These are phyloP conservation scores for Phytophthora pistaciae DNA, from an alignment of 352 stramenopile species.

Conservation along the genomic window DNA sequence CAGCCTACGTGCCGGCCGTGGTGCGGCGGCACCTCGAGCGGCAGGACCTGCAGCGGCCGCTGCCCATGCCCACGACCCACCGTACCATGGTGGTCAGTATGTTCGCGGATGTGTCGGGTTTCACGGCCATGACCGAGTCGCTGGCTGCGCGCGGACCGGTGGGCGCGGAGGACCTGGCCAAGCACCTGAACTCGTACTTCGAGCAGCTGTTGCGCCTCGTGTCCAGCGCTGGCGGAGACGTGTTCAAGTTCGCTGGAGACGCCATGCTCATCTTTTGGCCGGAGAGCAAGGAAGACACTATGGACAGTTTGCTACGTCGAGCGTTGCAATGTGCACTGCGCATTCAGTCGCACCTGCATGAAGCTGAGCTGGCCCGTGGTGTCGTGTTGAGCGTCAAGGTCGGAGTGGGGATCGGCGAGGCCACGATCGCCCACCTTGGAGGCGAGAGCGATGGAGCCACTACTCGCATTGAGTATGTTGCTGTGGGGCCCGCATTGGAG, in stretches of 20 bases:
- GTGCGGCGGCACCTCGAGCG: constrained; percentile 82
- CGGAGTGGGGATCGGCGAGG: constrained; percentile 90
- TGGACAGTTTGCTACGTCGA: constrained; percentile 82
- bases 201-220: constrained; percentile 85
- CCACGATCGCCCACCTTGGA: constrained; percentile 91
- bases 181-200: constrained; percentile 96
- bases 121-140: constrained; percentile 94
- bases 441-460: constrained; percentile 87
- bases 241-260: constrained; percentile 97
- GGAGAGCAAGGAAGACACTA: constrained; percentile 90
- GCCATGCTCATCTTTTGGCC: constrained; percentile 96
- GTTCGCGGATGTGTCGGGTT: constrained; percentile 95
- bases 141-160: constrained; percentile 86
- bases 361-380: constrained; percentile 82
- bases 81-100: constrained; percentile 88
- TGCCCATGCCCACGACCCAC: constrained; percentile 77
- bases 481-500: constrained; percentile 90
- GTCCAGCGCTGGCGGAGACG: constrained; percentile 85
- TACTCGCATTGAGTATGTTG: constrained; percentile 92
- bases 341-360: constrained; percentile 92
- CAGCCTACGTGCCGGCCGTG: constrained; percentile 85
- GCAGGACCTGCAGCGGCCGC: constrained; percentile 46
- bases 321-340: constrained; percentile 90
- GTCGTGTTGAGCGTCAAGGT: constrained; percentile 96
- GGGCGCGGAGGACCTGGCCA: constrained; percentile 91